These are phyloP conservation scores for Glarea lozoyensis DNA, from an alignment of 495 filamentous ascomycete species.

Conservation along the genomic window DNA sequence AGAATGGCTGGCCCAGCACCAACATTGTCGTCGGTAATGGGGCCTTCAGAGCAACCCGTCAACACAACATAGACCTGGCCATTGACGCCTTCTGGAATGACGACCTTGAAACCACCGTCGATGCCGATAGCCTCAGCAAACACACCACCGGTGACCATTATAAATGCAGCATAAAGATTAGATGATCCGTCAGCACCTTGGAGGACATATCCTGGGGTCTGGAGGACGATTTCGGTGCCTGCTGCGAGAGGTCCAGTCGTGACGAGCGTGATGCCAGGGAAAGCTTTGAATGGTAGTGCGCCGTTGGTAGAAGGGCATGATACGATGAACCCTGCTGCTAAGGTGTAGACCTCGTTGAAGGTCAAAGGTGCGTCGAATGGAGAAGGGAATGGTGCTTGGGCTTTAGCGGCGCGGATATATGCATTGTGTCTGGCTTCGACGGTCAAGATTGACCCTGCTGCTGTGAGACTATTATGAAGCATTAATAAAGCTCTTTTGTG, in stretches of 20 bases:
- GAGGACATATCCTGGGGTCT: neutral
- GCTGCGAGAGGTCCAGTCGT: neutral
- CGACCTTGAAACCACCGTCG: neutral
- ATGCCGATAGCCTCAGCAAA: neutral
- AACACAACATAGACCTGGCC: neutral
- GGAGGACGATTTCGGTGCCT: neutral
- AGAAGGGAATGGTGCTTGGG: constrained; percentile 40
- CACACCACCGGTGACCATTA: neutral
- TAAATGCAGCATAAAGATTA: neutral
- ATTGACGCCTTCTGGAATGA: neutral
- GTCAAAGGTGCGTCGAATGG: constrained; percentile 45
- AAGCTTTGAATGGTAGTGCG: constrained; percentile 46
- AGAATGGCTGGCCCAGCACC: neutral
- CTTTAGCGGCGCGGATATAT: constrained; percentile 38
- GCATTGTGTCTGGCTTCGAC: constrained; percentile 51
- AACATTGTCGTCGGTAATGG: neutral
- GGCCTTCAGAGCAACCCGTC: neutral
- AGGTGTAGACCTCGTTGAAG: constrained; percentile 49
- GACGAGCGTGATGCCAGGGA: constrained; percentile 30
- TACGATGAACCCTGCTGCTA: constrained; percentile 47
- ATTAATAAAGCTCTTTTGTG: too few relatives aligned
- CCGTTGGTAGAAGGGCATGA: constrained; percentile 45
- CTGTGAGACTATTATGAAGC: constrained; percentile 45
- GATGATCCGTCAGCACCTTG: neutral
- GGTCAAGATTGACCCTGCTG: constrained; percentile 50